Conservation (phyloP, 169 alveolate genomes). For the Cyclospora cayetanensis region DNA sequence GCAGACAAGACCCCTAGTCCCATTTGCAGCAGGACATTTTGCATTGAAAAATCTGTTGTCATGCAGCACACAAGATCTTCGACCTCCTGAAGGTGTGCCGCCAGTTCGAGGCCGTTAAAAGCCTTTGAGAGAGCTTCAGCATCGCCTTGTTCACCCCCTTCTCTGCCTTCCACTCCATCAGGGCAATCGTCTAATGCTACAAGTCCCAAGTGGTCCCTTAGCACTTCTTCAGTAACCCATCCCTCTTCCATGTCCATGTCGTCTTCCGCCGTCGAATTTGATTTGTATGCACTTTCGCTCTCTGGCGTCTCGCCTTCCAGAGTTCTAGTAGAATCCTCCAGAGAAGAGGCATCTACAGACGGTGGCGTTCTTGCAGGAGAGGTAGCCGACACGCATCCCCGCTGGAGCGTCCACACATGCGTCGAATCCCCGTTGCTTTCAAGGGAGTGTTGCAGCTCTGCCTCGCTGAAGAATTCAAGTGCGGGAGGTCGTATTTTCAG, state of each 20-base stretch:
- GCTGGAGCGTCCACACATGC: conserved; percentile 24
- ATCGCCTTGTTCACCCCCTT: background rate
- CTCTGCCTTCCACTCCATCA: background rate
- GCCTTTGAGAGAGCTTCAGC: background rate
- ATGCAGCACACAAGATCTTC: conserved; percentile 76
- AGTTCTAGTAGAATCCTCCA: background rate
- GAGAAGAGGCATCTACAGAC: too few relatives aligned
- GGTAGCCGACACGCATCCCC: background rate
- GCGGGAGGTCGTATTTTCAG: conserved; percentile 58
- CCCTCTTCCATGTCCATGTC: conserved; percentile 10
- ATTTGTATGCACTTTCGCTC: too few relatives aligned
- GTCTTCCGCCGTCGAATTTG: background rate
- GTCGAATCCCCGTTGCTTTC: background rate
- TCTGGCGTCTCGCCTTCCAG: background rate
- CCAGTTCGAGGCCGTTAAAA: background rate
- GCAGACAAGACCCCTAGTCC: conserved; percentile 80
- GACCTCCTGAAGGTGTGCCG: background rate
- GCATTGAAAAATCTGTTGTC: conserved; percentile 85
- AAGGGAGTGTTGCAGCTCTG: background rate
- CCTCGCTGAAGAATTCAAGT: conserved; percentile 14
- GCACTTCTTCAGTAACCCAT: conserved; percentile 49
- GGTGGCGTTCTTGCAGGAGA: too few relatives aligned
- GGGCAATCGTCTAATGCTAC: background rate
- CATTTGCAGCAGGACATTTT: conserved; percentile 84
- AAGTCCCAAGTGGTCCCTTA: conserved; percentile 20